Evolutionary conservation across 306 rosid species (phyloP).

Genomic region (Oxytropis ochrocephala): DNA sequence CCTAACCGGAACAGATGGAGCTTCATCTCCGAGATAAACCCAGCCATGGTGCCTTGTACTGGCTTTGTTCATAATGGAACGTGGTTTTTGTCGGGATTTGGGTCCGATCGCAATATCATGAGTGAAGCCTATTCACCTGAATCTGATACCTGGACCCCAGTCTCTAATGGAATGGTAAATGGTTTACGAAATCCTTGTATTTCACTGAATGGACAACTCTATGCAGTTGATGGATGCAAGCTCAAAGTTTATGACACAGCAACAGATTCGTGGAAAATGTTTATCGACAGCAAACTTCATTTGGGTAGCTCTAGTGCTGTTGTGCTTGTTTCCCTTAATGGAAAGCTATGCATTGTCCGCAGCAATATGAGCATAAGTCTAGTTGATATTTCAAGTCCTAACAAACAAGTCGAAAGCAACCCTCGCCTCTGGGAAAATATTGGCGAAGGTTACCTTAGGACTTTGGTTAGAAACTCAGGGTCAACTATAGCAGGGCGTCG

Average conservation of each 20-base stretch:
- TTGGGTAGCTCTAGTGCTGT: constrained; percentile 79
- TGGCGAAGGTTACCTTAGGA: constrained; percentile 69
- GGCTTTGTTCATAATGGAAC: constrained; percentile 82
- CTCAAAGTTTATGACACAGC: constrained; percentile 63
- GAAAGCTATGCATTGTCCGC: constrained; percentile 86
- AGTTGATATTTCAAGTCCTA: constrained; percentile 67
- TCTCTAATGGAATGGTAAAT: constrained; percentile 68
- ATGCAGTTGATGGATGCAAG: constrained; percentile 83
- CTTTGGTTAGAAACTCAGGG: constrained; percentile 70
- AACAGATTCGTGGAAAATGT: constrained; percentile 78
- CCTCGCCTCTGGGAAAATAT: constrained; percentile 83
- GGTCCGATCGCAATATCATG: constrained; percentile 63
- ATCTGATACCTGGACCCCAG: constrained; percentile 74
- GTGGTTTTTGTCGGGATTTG: constrained; percentile 86
- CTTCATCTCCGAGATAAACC: constrained; percentile 80
- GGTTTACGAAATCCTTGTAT: constrained; percentile 88
- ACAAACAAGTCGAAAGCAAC: constrained; percentile 58
- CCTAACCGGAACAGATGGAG: constrained; percentile 83
- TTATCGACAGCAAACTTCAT: constrained; percentile 83
- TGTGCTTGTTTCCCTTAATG: constrained; percentile 81
- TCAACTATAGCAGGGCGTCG: constrained; percentile 78
- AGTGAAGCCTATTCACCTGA: constrained; percentile 84
- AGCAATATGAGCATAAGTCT: constrained; percentile 90
- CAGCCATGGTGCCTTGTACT: constrained; percentile 77
- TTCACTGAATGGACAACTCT: constrained; percentile 79